These are phyloP conservation scores for Neofusicoccum kwambonambiense DNA, from an alignment of 2,329 filamentous ascomycete genomes.

Conservation along the genomic window DNA sequence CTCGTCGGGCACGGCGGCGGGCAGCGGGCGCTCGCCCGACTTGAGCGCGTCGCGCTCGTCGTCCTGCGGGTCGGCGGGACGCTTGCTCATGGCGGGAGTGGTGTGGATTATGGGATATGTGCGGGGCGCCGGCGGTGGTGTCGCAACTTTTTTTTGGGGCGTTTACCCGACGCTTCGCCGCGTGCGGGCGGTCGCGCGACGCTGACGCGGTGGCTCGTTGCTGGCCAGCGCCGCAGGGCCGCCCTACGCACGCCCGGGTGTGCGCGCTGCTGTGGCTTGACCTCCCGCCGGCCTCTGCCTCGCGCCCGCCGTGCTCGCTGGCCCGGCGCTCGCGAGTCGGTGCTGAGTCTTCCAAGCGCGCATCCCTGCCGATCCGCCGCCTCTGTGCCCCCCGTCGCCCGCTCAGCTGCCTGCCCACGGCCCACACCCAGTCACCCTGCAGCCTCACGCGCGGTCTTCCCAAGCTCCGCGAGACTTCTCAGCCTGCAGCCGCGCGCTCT, in stretches of 20 bases:
- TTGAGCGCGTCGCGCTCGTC: constrained; percentile 56
- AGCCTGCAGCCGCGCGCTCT: not conserved
- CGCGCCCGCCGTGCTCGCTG: not conserved
- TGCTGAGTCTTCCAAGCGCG: not conserved
- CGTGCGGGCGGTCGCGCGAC: not conserved
- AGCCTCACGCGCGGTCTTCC: constrained; percentile 7
- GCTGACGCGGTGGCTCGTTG: too few relatives aligned
- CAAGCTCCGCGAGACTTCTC: not conserved
- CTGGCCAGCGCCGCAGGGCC: too few relatives aligned
- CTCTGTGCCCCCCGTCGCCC: not conserved
- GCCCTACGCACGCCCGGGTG: not conserved
- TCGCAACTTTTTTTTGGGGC: constrained; percentile 17
- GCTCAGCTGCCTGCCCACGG: constrained; percentile 13
- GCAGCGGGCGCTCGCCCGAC: constrained; percentile 58
- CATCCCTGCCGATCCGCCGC: constrained; percentile 13
- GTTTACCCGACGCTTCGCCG: not conserved
- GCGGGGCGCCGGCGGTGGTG: not conserved
- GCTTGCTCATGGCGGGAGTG: constrained; percentile 55
- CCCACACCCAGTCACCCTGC: constrained; percentile 14
- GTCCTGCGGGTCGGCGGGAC: constrained; percentile 54
- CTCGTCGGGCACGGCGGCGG: constrained; percentile 47
- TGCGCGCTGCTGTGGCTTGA: not conserved
- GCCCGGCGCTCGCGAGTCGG: not conserved
- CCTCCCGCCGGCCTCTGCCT: not conserved
- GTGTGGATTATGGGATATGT: not conserved